A percentile compares a stretch with the other conserved stretches of the same genome.
phyloP scores from a whole-genome alignment of 805 yeast species.

The Wickerhamiella sergipiensis region DNA sequence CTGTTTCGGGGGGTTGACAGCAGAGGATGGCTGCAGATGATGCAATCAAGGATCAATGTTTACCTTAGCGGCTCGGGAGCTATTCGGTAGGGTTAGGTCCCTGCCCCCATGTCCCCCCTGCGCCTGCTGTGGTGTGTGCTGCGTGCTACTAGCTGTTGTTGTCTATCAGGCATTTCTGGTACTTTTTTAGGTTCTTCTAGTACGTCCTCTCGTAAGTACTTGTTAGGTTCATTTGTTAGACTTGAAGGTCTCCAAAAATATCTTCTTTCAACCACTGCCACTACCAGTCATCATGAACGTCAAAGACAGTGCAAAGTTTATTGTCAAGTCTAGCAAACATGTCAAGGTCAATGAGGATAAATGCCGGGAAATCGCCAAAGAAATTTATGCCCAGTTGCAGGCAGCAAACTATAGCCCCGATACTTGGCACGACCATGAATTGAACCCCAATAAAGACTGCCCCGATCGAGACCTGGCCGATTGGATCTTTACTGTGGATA shows the following conservation, averaged over 20 bases:
- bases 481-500: slow-evolving; percentile 32
- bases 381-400: slow-evolving; percentile 20
- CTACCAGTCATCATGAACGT: slow-evolving; percentile 9
- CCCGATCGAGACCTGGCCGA: slow-evolving; percentile 15
- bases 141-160: no score
- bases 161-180: no score
- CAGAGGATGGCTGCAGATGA: background rate
- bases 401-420: slow-evolving; percentile 21
- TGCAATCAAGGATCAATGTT: background rate
- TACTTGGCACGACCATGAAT: slow-evolving; percentile 27
- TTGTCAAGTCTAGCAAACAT: slow-evolving; percentile 18
- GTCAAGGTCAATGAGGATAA: slow-evolving; percentile 20
- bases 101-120: no score
- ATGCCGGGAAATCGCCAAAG: slow-evolving; percentile 23
- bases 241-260: no score
- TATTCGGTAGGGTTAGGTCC: no score
- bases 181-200: no score
- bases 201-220: no score
- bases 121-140: no score
- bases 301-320: slow-evolving; percentile 19
- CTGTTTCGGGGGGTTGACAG: background rate
- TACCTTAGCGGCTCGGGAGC: background rate
- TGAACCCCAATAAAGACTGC: slow-evolving; percentile 21
- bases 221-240: no score
- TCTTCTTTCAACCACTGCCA: no score